Evolutionary conservation across 768 basidiomycete species (phyloP).

Genomic region (Trametes cingulata): DNA sequence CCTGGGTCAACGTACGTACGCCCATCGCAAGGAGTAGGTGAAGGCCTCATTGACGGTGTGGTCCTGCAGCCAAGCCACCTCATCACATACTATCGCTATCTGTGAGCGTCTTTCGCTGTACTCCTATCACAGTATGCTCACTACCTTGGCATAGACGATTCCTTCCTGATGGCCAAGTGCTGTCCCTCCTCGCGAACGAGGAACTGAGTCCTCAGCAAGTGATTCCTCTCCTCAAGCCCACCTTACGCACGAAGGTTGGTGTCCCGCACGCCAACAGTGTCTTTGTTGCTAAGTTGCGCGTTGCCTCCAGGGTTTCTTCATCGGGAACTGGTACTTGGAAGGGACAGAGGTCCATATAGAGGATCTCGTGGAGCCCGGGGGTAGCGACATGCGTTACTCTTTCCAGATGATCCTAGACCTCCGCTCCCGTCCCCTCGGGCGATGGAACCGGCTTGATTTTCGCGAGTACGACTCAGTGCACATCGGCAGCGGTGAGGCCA

Average conservation of each 20-base stretch:
- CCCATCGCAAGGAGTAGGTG: not conserved
- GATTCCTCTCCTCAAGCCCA: slow-evolving; percentile 74
- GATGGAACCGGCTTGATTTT: slow-evolving; percentile 83
- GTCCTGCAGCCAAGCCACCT: slow-evolving; percentile 68
- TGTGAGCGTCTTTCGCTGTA: slow-evolving; percentile 47
- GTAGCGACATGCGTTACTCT: slow-evolving; percentile 47
- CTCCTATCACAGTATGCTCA: not conserved
- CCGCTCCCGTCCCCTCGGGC: slow-evolving; percentile 76
- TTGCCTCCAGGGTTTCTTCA: slow-evolving; percentile 57
- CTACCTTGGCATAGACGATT: slow-evolving; percentile 66
- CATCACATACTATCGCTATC: slow-evolving; percentile 90
- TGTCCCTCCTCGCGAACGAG: slow-evolving; percentile 84
- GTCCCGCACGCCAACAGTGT: not conserved
- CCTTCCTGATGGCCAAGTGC: slow-evolving; percentile 81
- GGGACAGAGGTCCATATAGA: slow-evolving; percentile 61
- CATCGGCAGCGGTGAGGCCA: slow-evolving; percentile 70
- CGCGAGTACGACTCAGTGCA: slow-evolving; percentile 73
- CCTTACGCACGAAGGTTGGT: slow-evolving; percentile 73
- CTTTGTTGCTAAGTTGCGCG: not conserved
- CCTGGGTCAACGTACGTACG: slow-evolving; percentile 81
- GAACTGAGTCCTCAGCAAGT: slow-evolving; percentile 68
- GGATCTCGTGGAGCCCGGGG: slow-evolving; percentile 59
- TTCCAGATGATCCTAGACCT: slow-evolving; percentile 76
- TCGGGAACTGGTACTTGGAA: slow-evolving; percentile 72
- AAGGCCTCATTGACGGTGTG: slow-evolving; percentile 10